Evolutionary conservation across 129 eudicot genomes (phyloP), one percentile per base, ranked within the genome.

Genomic region (Tagetes patula): DNA sequence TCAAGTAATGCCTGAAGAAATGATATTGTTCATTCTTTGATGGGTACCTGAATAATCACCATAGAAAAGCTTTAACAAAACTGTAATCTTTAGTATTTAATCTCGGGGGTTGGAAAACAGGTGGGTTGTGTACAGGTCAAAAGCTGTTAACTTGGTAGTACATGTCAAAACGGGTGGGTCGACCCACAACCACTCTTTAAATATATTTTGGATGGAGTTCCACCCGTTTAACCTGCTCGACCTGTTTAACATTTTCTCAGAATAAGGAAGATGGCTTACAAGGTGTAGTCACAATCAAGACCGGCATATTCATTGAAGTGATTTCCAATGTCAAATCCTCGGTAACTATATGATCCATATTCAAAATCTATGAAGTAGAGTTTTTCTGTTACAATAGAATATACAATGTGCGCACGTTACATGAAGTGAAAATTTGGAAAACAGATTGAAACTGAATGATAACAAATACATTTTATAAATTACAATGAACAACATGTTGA

Each of bases 261-360:
- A 71, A 65, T 36, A 61, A 69, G 60, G 75, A 76, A 71, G 70
- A 72, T 65, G 65, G 30, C 90, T 27, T 85, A 92, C 96, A 89
- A 79, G 76, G 84, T 84, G 85, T 92, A 92, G 82, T 92, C 98
- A 75, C 98, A 92, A 59, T 92, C 88, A 69, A 87, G 87, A 55
- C 98, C 98, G 13, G 96, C 98, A 81, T 92, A 92, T 75, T 89
- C 98, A 43, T 92, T 92, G 88, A 89, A 92, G 87, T 92, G 96
- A 70, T 92, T 92, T 75, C 98, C 98, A 72, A 92, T 83, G 84
- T 92, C 98, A 77, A 92, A 92, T 4, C 98, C 98, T 86, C 98
- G 77, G 83, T 92, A 89, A 68, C 71, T 89, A 73, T 87, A 92
- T 1, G 96, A 92, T 74, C 95, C 98, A 70, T 89, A 92, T 79